Conservation (phyloP, 306 rosid species). For the Trifolium fragiferum region DNA sequence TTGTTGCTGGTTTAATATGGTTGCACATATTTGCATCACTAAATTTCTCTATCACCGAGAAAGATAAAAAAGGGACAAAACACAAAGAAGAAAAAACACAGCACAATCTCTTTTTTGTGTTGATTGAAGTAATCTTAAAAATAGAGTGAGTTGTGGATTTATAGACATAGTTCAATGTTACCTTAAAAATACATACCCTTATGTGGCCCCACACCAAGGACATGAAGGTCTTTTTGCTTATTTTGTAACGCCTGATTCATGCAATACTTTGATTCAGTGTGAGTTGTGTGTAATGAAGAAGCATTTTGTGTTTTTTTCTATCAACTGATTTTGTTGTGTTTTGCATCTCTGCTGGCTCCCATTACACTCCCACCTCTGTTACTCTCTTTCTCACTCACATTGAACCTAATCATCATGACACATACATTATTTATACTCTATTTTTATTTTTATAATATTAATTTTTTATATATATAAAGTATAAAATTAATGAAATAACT, state of each 20-base stretch:
- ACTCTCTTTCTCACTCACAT: neutral
- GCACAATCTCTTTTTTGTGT: too few relatives aligned
- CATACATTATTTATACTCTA: neutral
- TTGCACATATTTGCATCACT: slow-evolving; percentile 20
- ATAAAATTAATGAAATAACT: too few relatives aligned
- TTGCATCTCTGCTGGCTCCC: neutral
- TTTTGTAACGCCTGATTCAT: neutral
- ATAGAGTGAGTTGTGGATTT: neutral
- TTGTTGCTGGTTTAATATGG: neutral
- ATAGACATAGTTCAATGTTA: slow-evolving; percentile 20
- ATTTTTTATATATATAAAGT: too few relatives aligned
- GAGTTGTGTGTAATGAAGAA: neutral
- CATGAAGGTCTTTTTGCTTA: neutral
- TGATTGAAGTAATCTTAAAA: neutral
- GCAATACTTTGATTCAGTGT: neutral
- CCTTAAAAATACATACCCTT: slow-evolving; percentile 31
- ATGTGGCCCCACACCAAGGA: neutral
- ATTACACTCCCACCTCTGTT: neutral
- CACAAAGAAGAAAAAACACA: neutral
- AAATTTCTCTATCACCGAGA: slow-evolving; percentile 28
- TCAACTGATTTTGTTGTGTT: neutral
- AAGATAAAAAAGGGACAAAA: slow-evolving; percentile 36
- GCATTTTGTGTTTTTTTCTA: neutral
- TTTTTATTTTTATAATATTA: too few relatives aligned
- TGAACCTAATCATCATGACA: neutral